phyloP scores from a whole-genome alignment of 768 basidiomycete species.

The Lactarius psammicola region DNA sequence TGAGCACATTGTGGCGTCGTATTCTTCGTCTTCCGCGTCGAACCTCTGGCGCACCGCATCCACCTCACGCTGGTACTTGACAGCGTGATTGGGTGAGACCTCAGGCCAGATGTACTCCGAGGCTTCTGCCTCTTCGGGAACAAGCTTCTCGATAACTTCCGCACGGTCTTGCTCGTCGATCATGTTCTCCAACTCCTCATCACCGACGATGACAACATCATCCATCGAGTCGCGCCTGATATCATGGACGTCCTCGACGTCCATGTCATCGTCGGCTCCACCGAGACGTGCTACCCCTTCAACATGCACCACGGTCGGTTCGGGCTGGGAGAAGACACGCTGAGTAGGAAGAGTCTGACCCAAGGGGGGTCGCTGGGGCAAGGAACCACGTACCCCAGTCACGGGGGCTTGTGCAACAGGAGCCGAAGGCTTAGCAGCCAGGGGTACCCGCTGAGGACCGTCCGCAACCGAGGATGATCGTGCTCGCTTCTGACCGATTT shows the following conservation, averaged over 20 bases:
- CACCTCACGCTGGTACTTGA: slow-evolving; percentile 60
- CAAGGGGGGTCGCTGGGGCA: slow-evolving; percentile 34
- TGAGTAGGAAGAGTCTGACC: slow-evolving; percentile 40
- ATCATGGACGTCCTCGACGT: slow-evolving; percentile 48
- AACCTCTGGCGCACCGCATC: slow-evolving; percentile 59
- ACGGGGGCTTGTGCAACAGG: slow-evolving; percentile 27
- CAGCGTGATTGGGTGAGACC: slow-evolving; percentile 57
- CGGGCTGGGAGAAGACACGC: slow-evolving; percentile 43
- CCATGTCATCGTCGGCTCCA: slow-evolving; percentile 52
- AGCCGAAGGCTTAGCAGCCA: slow-evolving; percentile 48
- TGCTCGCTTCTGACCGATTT: slow-evolving; percentile 54
- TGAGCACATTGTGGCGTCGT: slow-evolving; percentile 93
- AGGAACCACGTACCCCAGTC: slow-evolving; percentile 26
- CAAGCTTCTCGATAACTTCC: slow-evolving; percentile 46
- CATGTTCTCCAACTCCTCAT: slow-evolving; percentile 66
- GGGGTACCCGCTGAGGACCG: slow-evolving; percentile 66
- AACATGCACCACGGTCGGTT: slow-evolving; percentile 39
- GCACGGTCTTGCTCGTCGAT: slow-evolving; percentile 47
- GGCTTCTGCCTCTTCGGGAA: slow-evolving; percentile 25
- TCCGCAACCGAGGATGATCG: slow-evolving; percentile 65
- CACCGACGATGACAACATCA: slow-evolving; percentile 45
- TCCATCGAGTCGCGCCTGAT: slow-evolving; percentile 40
- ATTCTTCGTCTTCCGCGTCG: slow-evolving; percentile 70
- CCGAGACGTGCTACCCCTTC: slow-evolving; percentile 21
- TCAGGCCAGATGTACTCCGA: slow-evolving; percentile 62